Conservation (phyloP, 345 rosid genomes). For the Raphanus sativus region DNA sequence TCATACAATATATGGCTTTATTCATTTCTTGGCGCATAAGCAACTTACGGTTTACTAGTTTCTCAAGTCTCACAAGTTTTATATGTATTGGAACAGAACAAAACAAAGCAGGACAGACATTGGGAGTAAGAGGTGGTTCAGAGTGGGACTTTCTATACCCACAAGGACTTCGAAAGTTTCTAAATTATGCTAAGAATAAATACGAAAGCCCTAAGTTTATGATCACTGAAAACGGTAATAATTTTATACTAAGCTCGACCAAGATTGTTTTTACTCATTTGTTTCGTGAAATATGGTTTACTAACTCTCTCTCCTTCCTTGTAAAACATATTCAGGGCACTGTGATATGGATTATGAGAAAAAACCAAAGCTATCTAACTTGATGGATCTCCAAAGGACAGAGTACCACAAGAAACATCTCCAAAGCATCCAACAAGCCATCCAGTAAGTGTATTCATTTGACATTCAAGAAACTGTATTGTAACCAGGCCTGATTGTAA, state of each 20-base stretch:
- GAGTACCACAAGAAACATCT: conserved; percentile 45
- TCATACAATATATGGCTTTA: not conserved
- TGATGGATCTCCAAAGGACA: conserved; percentile 41
- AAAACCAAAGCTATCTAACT: conserved; percentile 35
- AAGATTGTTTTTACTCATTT: not conserved
- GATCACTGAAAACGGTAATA: conserved; percentile 57
- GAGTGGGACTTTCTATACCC: conserved; percentile 50
- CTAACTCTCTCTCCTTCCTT: not conserved
- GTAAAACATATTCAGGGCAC: conserved; percentile 28
- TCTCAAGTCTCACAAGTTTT: conserved; percentile 4
- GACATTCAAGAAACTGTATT: not conserved
- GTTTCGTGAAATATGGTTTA: not conserved
- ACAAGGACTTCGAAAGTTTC: conserved; percentile 44
- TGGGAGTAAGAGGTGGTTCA: conserved; percentile 42
- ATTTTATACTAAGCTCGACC: not conserved
- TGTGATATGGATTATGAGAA: conserved; percentile 35
- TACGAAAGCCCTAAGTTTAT: conserved; percentile 48
- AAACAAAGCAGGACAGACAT: conserved; percentile 38
- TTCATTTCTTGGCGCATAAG: not conserved
- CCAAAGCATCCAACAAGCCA: conserved; percentile 40
- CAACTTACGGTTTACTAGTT: not conserved
- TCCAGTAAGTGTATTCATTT: conserved; percentile 23
- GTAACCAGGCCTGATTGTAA: not conserved
- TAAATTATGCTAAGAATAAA: conserved; percentile 41
- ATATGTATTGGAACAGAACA: conserved; percentile 22